Base-by-base conservation (phyloP, 1,284 basidiomycete genomes). In the Trichosporon ovoides region DNA sequence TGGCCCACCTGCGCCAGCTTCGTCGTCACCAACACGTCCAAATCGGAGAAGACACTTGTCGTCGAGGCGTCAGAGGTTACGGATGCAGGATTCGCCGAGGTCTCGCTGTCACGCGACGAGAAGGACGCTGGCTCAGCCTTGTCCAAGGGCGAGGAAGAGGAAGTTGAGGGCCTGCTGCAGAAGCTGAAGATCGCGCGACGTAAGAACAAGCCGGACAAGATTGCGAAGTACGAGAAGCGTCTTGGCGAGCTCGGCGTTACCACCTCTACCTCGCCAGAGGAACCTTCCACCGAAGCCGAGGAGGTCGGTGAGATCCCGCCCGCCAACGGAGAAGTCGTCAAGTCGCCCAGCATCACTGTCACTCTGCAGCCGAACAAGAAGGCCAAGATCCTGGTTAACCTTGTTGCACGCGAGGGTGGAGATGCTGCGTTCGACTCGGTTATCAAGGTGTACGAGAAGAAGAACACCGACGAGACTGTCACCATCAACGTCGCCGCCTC, bases 131-230 rank as follows among this genome's bases (percentile, higher is more conserved):
- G 74, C 4, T 55, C 63, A 12, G 70, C 68, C 2, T 67, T 81
- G 55, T 74, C 75, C n/a, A 77, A 77, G 57, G 73, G 70, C 24
- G 79, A 81, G 56, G 80, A 81, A 62, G 80, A 81, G 60, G 80
- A 81, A 66, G 73, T 81, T 3, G 80, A 81, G 68, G 76, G 70
- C 38, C 65, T 81, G 52, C 68, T 78, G 31, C 80, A 81, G 61
- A 81, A 81, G 68, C 72, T 81, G 60, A 81, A 81, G 70, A 81
- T 81, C 51, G 79, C 78, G 0, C 66, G 69, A 53, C 66, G 80
- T 52, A 81, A 81, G 66, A 78, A 78, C 40, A 80, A 81, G 60
- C 51, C 63, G 38, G 80, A 81, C 60, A 81, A 81, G 69, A 71
- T 80, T 54, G 70, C 70, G 53, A 81, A 81, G 68, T 81, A 80